phyloP scores from a whole-genome alignment of 2,329 filamentous ascomycete species.

The Colletotrichum scovillei region DNA sequence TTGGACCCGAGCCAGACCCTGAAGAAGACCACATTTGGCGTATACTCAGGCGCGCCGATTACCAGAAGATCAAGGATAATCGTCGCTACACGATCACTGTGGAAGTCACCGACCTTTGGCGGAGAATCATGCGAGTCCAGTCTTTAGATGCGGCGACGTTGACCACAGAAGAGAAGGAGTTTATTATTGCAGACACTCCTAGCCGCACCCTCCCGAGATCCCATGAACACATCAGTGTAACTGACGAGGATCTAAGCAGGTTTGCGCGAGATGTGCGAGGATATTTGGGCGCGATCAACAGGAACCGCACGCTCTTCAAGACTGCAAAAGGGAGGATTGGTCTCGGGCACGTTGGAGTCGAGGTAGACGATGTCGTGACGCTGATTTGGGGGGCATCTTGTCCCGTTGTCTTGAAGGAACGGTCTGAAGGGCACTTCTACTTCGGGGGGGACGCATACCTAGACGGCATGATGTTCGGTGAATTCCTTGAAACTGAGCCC shows the following conservation, averaged over 20 bases:
- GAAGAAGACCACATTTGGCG: not conserved
- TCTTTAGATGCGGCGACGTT: not conserved
- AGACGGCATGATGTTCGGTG: not conserved
- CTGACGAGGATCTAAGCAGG: not conserved
- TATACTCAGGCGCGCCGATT: not conserved
- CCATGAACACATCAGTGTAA: not conserved
- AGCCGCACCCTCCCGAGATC: too few species aligned
- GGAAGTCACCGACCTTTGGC: not conserved
- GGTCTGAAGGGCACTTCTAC: not conserved
- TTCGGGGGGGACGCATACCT: not conserved
- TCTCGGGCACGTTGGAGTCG: slow-evolving; percentile 4
- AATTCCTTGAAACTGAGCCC: not conserved
- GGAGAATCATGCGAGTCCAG: not conserved
- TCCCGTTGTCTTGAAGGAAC: not conserved
- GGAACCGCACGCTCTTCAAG: slow-evolving; percentile 37
- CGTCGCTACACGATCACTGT: too few species aligned
- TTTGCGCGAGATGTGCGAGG: not conserved
- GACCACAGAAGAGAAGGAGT: not conserved
- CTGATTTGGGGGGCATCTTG: not conserved
- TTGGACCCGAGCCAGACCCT: not conserved
- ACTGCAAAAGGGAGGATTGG: slow-evolving; percentile 36
- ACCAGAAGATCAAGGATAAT: not conserved
- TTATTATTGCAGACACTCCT: not conserved
- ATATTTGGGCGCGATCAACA: not conserved
- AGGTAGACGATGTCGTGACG: not conserved